Base-by-base conservation (phyloP, 2,329 filamentous ascomycete genomes). In the Alternaria arbusti region DNA sequence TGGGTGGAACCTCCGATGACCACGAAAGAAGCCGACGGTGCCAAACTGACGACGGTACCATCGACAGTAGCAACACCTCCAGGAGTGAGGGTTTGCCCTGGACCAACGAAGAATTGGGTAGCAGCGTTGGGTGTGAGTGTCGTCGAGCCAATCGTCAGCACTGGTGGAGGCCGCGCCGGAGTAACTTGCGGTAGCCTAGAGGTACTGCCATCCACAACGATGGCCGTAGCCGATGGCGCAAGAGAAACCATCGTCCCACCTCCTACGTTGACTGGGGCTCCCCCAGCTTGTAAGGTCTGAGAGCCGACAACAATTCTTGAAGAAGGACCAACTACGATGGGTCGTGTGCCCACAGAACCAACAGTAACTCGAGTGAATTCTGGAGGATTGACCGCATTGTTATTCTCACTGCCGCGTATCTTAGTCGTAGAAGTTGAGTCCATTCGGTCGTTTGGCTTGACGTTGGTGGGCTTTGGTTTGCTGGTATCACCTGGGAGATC, bases 111-210 rank as follows among this genome's bases (percentile, higher is more conserved):
- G 72, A 81, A 84, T 44, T 84, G 82, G 1, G 82, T 84, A 4
- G 82, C 81, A 32, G 82, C 82, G 66, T 84, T 84, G 2, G 80
- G 80, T 2, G 81, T 83, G 28, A 82, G 75, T 2, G 75, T 79
- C 2, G 75, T 70, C 0, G 74, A 75, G 12, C 81, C 82, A 20
- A 85, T 68, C 1, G 80, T 83, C 36, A 84, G 61, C 8, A 83
- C 61, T 13, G 79, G 78, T 22, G 77, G 71, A n/a, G 72, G 64
- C 20, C 63, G 61, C 5, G 58, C 32, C 32, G 60, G 55, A 5
- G 60, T 23, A 32, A 54, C n/a, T 61, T 69, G 25, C 5, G 75
- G 72, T 20, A 78, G 60, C 10, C 28, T 50, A n/a, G 74, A 73
- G 22, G 76, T 78, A 7, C 55, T 72, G 8, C 65, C 71, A 10